Evolutionary conservation across 352 stramenopile species (phyloP), one percentile per base, ranked within the genome.

Genomic region (Peronospora tabacina): DNA sequence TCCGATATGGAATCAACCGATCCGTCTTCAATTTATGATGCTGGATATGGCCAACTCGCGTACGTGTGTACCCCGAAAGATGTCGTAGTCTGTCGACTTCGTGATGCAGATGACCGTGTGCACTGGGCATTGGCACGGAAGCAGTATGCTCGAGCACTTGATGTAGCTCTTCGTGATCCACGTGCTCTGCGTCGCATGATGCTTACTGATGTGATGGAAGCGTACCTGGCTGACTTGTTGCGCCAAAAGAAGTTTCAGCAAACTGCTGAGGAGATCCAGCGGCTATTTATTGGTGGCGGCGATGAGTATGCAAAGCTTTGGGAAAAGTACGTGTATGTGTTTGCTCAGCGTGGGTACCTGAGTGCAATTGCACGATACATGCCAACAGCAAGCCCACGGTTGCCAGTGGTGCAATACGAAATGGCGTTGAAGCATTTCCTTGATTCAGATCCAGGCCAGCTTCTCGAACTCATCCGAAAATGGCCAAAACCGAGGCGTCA

Each of bases 251-350:
- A 76, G 40, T 92, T 82, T 46, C 71, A 79, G 50, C 72, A 72
- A 40, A 66, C 75, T 7, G 82, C 82, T 3, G 75, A 89, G 36
- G 82, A 90, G 52, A 84, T 89, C 43, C 68, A 78, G 46, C 72
- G 68, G 0, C 56, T 90, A 8, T 88, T 92, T 58, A 57, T 76
- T 9, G 66, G 61, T n/a, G 53, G 52, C 16, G 39, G 50, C 7
- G 72, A 90, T 24, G 71, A 83, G 15, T 87, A 70, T 32, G 77
- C 69, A 5, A 71, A 70, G 42, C 42, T 89, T 12, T 92, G 81
- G 81, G 76, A 89, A 44, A 92, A 90, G n/a, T 92, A 90, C 47
- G 73, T 92, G 2, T 92, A 92, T 38, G 72, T 92, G 20, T 92
- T 90, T 49, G 77, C 78, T 0, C 82, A 92, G 52, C 75, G 75